Evolutionary conservation across 2,329 filamentous ascomycete species (phyloP), one percentile per base, ranked within the genome.

Genomic region (Alternaria infectoria): DNA sequence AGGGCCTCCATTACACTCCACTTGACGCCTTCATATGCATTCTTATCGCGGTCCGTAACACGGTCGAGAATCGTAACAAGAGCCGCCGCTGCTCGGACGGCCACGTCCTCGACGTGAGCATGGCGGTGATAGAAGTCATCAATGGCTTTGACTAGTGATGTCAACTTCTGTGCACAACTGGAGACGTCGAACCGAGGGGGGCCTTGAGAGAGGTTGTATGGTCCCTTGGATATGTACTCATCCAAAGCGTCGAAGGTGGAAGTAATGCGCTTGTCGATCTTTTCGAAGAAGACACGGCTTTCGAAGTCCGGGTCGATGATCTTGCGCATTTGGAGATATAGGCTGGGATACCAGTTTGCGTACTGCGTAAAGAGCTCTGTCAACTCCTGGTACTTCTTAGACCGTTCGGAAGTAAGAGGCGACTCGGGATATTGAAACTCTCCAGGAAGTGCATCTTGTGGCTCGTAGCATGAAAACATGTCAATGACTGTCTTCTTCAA

Each of bases 401-500:
- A 74, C 2, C 68, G 67, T 54, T 75, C 73, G 7, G 74, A 74
- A 10, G 72, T 66, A 17, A 69, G 60, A 10, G 70, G 66, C 21
- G 74, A 70, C 32, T 74, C 70, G 2, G 72, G 69, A 25, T 65
- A 67, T 32, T 72, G 75, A 61, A 79, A 75, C 45, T 80, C 77
- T 10, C 64, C 67, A 21, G 78, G 77, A n/a, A 80, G 67, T 5
- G 71, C 75, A 26, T 74, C 73, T 19, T 73, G 70, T 2, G 78
- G 78, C 43, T 79, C 78, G 43, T 79, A 80, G 21, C 77, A 76
- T 2, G 78, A 79, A 11, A 80, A 70, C 73, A 79, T 77, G n/a
- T 72, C 71, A 12, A 69, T 68, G 8, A 80, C 67, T 19, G 77
- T 69, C 26, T 75, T 70, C 28, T 69, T 71, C 54, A 78, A 71